Evolutionary conservation across 345 rosid species (phyloP), one percentile per base, ranked within the genome.

Genomic region (Eucalyptus marginata): DNA sequence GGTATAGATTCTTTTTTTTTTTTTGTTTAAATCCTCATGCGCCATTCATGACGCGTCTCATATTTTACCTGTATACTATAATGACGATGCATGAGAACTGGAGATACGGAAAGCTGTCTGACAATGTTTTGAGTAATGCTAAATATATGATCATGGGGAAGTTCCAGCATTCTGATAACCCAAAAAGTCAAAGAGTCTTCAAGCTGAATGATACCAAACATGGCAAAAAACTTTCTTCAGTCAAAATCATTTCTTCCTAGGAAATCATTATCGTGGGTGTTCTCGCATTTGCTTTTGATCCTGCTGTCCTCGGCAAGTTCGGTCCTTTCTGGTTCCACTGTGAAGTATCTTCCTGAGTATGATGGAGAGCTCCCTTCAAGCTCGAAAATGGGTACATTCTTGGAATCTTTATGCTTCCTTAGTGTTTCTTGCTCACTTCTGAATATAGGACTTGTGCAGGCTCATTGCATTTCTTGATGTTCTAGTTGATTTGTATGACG

Each of bases 371-470:
- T 90, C 27, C 94, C 94, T 9, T 91, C 71, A 76, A 76, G 44
- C 91, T 92, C 9, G 90, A 91, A 88, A 91, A 92, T 7, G 94
- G 94, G 94, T 90, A 49, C 56, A 33, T 16, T 66, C 43, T 31
- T 8, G 40, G 18, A 68, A 33, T 68, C 80, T 68, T 33, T 20
- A 68, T 68, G 80, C 80, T 17, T 68, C 80, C 44, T 33, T 8
- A 49, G 20, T 11, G 31, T 5, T 18, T 50, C 29, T 50, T 31
- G 16, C 8, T 29, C 49, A 36, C 29, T 52, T 36, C n/a, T 27
- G 27, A 25, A 8, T 44, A 44, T 15, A 17, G 8, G 31, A 44
- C 20, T 46, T 87, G 16, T 31, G 51, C 46, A 33, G 56, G 8
- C 6, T 44, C 56, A 18, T 43, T 36, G 17, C 54, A 36, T 40